Base-by-base conservation (phyloP, 768 basidiomycete species). In the Leucocoprinus sp. region DNA sequence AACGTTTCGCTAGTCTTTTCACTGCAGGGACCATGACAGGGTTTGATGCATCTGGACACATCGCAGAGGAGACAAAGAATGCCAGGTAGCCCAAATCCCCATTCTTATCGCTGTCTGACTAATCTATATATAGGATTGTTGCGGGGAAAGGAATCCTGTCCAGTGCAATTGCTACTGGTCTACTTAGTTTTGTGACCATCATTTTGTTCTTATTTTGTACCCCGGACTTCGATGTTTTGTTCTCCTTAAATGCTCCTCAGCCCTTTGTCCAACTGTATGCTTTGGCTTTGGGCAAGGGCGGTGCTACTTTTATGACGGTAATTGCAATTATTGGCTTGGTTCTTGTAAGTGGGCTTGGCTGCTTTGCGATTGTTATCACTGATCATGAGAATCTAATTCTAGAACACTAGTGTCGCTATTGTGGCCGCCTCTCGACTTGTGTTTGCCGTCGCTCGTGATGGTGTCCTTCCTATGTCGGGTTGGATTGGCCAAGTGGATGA, bases 401-500 rank as follows among this genome's bases (percentile, higher is more conserved):
- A 90, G 85, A 93, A 87, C 60, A 91, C 91, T 1, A 89, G 83
- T 52, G 76, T 93, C 35, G 78, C 87, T 14, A 80, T 95, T 46
- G 88, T 93, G 15, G 92, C 93, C 1, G 78, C 90, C 9, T 93
- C 90, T 9, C 78, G 92, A 3, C 74, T 96, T 21, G 74, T 96
- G 31, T 96, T 87, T 56, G 93, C 92, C 7, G 85, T 96, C 36
- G 92, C 92, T n/a, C 82, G 93, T 43, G 93, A 96, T 54, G 92
- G 92, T 22, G 88, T 93, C 0, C 69, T 96, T 8, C 92, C 93
- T 0, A 59, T 87, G 37, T 91, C 87, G 0, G 49, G 65, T 9
- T 95, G 91, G 92, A 84, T 96, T 42, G 80, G 86, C 35, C 64
- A 71, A 49, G 85, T 93, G 33, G 80, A 85, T 39, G 51, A 61